Base-by-base conservation (phyloP, 2,329 filamentous ascomycete genomes). In the Aspergillus sp. region DNA sequence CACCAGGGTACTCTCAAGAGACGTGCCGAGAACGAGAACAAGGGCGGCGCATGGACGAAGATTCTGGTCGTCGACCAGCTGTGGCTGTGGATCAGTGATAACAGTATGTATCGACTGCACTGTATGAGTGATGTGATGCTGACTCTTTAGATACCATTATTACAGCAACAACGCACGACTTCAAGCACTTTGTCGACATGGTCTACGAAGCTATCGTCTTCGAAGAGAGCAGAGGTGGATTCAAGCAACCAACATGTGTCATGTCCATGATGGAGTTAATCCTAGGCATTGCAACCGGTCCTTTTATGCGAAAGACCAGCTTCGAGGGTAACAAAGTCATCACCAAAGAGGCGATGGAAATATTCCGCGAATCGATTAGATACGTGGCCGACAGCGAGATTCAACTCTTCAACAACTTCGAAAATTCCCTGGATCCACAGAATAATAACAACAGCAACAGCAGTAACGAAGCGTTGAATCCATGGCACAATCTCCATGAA, bases 61-160 rank as follows among this genome's bases (percentile, higher is more conserved):
- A 50, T 53, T 27, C 33, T 54, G n/a, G 38, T 42, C 8, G 47
- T 56, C 9, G 47, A 50, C 43, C 51, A 54, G 28, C 41, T 56
- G 2, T 56, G 53, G 53, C 37, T 56, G 7, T 54, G 53, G 53
- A 48, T 52, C 13, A 33, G 52, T n/a, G 47, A 51, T 19, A 43
- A 48, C 3, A 37, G 48, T 55, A 47, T 28, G 50, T 34, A 31
- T 2, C n/a, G 19, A 19, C 19, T 19, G 19, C 19, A 19, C 4
- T 2, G 19, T 4, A 19, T 19, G 19, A 19, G 19, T 19, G 19
- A 19, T 19, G 19, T 19, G 19, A 19, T 19, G 4, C 33, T 30
- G 10, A 39, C 28, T 38, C 5, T 11, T 11, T 31, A 50, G 47
- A 37, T 2, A 48, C 42, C 12, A 48, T 52, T 31, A 42, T 52